Evolutionary conservation across 2,329 filamentous ascomycete species (phyloP).

Genomic region (Aspergillus proliferans): DNA sequence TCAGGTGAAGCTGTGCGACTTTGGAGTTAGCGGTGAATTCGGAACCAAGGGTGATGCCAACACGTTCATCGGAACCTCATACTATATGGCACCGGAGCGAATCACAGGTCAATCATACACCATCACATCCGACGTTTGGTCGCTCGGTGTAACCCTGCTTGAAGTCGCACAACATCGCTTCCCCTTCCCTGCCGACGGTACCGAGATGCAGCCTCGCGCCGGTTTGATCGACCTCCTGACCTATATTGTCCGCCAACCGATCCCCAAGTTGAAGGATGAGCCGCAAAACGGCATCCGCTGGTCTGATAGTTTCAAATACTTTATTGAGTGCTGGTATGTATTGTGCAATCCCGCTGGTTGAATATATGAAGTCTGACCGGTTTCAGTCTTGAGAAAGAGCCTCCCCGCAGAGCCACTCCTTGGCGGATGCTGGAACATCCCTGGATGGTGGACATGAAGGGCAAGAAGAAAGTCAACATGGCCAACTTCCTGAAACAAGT

Average conservation of each 20-base stretch:
- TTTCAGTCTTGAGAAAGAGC: slow-evolving; percentile 84
- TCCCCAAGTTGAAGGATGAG: slow-evolving; percentile 93
- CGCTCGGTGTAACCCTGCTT: slow-evolving; percentile 89
- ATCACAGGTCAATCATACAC: slow-evolving; percentile 98
- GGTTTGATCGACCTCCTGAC: slow-evolving; percentile 92
- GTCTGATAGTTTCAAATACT: slow-evolving; percentile 98
- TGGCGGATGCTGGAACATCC: slow-evolving; percentile 99
- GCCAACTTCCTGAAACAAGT: slow-evolving; percentile 86
- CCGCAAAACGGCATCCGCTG: slow-evolving; percentile 82
- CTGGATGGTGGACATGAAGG: slow-evolving; percentile 95
- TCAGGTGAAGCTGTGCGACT: slow-evolving; percentile 96
- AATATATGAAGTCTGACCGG: slow-evolving; percentile 9
- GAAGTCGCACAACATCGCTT: slow-evolving; percentile 99
- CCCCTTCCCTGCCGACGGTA: slow-evolving; percentile 94
- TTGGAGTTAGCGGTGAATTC: slow-evolving; percentile 95
- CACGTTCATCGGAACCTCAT: slow-evolving; percentile 97
- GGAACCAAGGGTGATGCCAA: slow-evolving; percentile 98
- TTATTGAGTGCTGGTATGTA: slow-evolving; percentile 92
- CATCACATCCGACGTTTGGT: slow-evolving; percentile 98
- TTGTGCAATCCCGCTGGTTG: background rate
- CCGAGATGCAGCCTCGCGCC: slow-evolving; percentile 87
- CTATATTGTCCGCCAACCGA: slow-evolving; percentile 93
- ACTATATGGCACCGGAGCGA: slow-evolving; percentile 98
- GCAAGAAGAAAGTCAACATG: slow-evolving; percentile 98
- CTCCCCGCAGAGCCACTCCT: slow-evolving; percentile 76